Evolutionary conservation across 805 yeast species (phyloP).

Genomic region (Cyberlindnera xylosilytica): DNA sequence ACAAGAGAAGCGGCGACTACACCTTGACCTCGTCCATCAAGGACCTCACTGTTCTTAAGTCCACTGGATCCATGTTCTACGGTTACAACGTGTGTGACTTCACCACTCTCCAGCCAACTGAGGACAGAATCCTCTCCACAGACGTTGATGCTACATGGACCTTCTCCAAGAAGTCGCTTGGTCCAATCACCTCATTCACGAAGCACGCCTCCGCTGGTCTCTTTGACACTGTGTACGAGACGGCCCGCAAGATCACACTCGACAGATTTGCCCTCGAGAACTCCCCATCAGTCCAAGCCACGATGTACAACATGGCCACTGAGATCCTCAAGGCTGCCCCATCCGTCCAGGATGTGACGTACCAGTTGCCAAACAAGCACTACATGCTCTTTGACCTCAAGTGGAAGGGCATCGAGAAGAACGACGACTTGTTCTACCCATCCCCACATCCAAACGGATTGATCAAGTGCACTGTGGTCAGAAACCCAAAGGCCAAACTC

Average conservation of each 20-base stretch:
- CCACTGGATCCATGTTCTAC: slow-evolving; percentile 90
- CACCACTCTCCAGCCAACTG: slow-evolving; percentile 82
- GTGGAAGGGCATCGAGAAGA: slow-evolving; percentile 82
- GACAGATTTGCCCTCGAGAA: slow-evolving; percentile 79
- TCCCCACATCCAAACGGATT: slow-evolving; percentile 90
- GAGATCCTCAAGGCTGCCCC: slow-evolving; percentile 61
- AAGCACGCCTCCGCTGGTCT: slow-evolving; percentile 54
- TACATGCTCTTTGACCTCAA: slow-evolving; percentile 75
- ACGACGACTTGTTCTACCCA: slow-evolving; percentile 85
- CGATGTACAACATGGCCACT: slow-evolving; percentile 90
- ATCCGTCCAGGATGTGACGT: slow-evolving; percentile 61
- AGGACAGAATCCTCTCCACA: slow-evolving; percentile 84
- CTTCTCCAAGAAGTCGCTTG: slow-evolving; percentile 50
- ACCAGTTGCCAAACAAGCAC: slow-evolving; percentile 88
- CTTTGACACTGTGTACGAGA: slow-evolving; percentile 62
- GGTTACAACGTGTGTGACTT: slow-evolving; percentile 84
- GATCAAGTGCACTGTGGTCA: slow-evolving; percentile 82
- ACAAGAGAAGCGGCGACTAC: slow-evolving; percentile 50
- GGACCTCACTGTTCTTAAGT: slow-evolving; percentile 80
- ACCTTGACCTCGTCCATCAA: slow-evolving; percentile 65
- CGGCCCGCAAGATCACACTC: slow-evolving; percentile 67
- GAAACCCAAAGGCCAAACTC: slow-evolving; percentile 57
- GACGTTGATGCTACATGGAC: slow-evolving; percentile 76
- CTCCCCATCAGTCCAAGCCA: slow-evolving; percentile 94
- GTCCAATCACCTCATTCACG: slow-evolving; percentile 47